Percentiles rank a stretch among this genome's conserved stretches.
phyloP scores from a whole-genome alignment of 1,284 basidiomycete genomes.

The Naganishia liquefaciens region DNA sequence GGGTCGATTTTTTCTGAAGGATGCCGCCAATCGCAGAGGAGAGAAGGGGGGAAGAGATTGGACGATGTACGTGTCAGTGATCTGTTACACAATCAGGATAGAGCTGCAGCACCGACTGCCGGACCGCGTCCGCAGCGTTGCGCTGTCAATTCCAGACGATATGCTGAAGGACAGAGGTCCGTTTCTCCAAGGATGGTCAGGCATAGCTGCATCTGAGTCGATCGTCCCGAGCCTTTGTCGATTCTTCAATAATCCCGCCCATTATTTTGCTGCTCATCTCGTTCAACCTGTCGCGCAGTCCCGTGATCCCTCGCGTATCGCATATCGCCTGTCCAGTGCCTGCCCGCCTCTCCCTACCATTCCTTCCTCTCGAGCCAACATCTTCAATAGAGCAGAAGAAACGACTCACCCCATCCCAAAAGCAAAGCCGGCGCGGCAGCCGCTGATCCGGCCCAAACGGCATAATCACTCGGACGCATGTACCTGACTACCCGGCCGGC shows the following conservation, averaged over 20 bases:
- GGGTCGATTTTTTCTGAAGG: conserved; percentile 38
- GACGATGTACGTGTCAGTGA: neutral
- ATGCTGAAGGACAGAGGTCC: too few relatives aligned
- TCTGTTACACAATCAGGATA: too few relatives aligned
- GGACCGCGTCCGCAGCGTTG: too few relatives aligned
- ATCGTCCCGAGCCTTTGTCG: neutral
- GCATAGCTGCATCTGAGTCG: neutral
- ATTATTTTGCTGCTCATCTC: too few relatives aligned
- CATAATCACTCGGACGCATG: conserved; percentile 86
- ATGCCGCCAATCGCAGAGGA: too few relatives aligned
- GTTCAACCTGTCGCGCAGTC: too few relatives aligned
- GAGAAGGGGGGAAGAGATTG: neutral
- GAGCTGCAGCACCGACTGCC: too few relatives aligned
- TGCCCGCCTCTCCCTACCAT: too few relatives aligned
- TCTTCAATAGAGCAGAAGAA: neutral
- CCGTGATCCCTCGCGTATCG: too few relatives aligned
- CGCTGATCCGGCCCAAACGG: conserved; percentile 75
- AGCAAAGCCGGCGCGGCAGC: conserved; percentile 57
- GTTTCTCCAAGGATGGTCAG: neutral
- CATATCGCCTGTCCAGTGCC: too few relatives aligned
- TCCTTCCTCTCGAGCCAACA: neutral
- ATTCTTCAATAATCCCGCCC: neutral
- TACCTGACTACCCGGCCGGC: conserved; percentile 83
- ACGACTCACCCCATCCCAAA: conserved; percentile 44
- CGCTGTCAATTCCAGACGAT: too few relatives aligned